These are phyloP conservation scores for Earliella scabrosa DNA, from an alignment of 1,284 basidiomycete species.

Conservation along the genomic window DNA sequence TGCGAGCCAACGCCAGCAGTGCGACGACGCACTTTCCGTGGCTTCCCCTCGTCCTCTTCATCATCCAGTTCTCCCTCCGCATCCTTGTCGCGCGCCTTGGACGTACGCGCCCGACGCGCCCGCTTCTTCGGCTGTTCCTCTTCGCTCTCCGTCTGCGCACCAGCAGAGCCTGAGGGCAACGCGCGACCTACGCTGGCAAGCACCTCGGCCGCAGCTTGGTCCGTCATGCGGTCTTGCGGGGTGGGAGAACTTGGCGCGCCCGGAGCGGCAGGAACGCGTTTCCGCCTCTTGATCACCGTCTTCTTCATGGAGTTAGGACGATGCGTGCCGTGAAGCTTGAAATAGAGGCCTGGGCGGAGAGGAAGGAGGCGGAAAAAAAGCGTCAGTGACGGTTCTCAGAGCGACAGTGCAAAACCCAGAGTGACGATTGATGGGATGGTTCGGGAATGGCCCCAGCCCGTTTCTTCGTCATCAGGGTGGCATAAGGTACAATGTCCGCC, in stretches of 20 bases:
- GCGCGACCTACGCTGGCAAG: constrained; percentile 77
- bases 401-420: constrained; percentile 6
- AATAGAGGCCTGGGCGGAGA: constrained; percentile 80
- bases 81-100: constrained; percentile 44
- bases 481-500: background rate
- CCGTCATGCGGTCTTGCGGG: constrained; percentile 60
- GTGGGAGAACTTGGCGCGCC: constrained; percentile 39
- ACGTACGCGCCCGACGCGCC: constrained; percentile 46
- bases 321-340: constrained; percentile 97
- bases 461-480: constrained; percentile 3
- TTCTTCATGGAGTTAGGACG: constrained; percentile 99
- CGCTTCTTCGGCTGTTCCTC: constrained; percentile 62
- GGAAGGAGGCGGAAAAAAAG: constrained; percentile 23
- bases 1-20: constrained; percentile 18
- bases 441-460: constrained; percentile 6
- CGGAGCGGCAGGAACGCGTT: constrained; percentile 86
- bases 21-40: constrained; percentile 14
- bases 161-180: constrained; percentile 40
- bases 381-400: constrained; percentile 17
- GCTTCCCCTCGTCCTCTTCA: constrained; percentile 51
- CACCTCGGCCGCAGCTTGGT: constrained; percentile 83
- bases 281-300: constrained; percentile 96
- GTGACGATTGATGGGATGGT: background rate
- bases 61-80: constrained; percentile 39
- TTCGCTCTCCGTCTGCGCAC: constrained; percentile 59